phyloP scores from a whole-genome alignment of 495 filamentous ascomycete genomes.

The Letharia columbiana region DNA sequence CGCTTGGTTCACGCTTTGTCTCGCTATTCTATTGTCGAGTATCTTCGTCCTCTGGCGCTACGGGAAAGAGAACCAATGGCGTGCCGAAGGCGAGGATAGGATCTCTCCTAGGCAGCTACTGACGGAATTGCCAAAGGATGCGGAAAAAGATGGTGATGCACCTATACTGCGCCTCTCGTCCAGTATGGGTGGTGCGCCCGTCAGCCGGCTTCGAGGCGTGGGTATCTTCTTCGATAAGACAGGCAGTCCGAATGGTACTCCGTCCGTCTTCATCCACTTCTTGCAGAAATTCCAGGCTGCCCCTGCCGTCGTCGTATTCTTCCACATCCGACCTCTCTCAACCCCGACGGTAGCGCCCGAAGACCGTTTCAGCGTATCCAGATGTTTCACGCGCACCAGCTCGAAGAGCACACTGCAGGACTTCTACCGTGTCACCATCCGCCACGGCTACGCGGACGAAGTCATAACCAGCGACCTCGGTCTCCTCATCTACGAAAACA shows the following conservation, averaged over 20 bases:
- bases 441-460: slow-evolving; percentile 63
- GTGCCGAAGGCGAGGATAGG: slow-evolving; percentile 51
- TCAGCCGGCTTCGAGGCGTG: slow-evolving; percentile 44
- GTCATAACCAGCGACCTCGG: slow-evolving; percentile 56
- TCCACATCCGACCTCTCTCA: slow-evolving; percentile 52
- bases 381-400: slow-evolving; percentile 25
- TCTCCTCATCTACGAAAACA: slow-evolving; percentile 48
- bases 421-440: slow-evolving; percentile 56
- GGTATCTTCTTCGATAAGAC: slow-evolving; percentile 62
- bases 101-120: slow-evolving; percentile 43
- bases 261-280: slow-evolving; percentile 56
- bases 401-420: slow-evolving; percentile 38
- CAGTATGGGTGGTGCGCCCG: slow-evolving; percentile 37
- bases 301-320: slow-evolving; percentile 52
- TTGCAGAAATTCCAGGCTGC: slow-evolving; percentile 51
- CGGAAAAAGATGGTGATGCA: slow-evolving; percentile 3
- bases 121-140: slow-evolving; percentile 14
- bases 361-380: slow-evolving; percentile 40
- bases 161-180: slow-evolving; percentile 27
- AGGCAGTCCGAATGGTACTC: slow-evolving; percentile 39
- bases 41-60: slow-evolving; percentile 65
- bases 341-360: slow-evolving; percentile 33
- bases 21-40: slow-evolving; percentile 48
- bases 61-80: slow-evolving; percentile 68
- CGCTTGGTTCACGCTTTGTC: slow-evolving; percentile 64